Base-by-base conservation (phyloP, 1,284 basidiomycete species). In the Coniferiporia sulphurascens region DNA sequence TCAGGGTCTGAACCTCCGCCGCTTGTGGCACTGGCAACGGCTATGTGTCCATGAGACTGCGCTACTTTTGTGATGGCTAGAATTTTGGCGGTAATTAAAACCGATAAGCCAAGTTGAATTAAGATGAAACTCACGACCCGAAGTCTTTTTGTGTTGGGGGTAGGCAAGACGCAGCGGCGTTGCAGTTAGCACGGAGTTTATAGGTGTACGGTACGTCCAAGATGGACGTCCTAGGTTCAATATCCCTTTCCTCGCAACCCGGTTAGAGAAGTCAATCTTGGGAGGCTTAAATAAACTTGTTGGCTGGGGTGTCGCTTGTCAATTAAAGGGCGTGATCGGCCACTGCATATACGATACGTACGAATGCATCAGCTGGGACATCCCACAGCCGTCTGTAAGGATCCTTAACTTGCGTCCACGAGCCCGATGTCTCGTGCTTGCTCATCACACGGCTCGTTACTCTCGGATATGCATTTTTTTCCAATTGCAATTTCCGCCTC, bases 61-160 rank as follows among this genome's bases (percentile, higher is more conserved):
- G 49, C 51, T 17, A 62, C 43, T 34, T 58, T 55, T 15, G 36
- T 62, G 17, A 62, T 38, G 7, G 48, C 61, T 62, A 32, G 32
- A 13, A 45, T 27, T 27, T 27, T 27, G 17, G 35, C 13, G 17
- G n/a, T 13, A 35, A 9, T 10, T 15, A 17, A 27, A 17, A 6
- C 4, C n/a, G 10, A 36, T 49, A 5, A 15, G 17, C 8, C 35
- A 43, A 22, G 41, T 36, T n/a, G 44, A 38, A 7, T 13, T 32
- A 32, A 15, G 45, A 38, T 2, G 27, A 2, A 17, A 52, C 59
- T 34, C 41, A 61, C 59, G n/a, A 5, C 48, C 54, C 2, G 59
- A 56, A 9, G 55, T 56, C 32, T 56, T 61, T 41, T 56, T 46
- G 45, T 22, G 52, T 17, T n/a, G 19, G 32, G 41, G 15, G 9